Percentiles rank a stretch among this genome's conserved stretches.
These are phyloP conservation scores for Entomortierella chlamydospora DNA, from an alignment of 192 early-diverging fungal species.

Conservation along the genomic window DNA sequence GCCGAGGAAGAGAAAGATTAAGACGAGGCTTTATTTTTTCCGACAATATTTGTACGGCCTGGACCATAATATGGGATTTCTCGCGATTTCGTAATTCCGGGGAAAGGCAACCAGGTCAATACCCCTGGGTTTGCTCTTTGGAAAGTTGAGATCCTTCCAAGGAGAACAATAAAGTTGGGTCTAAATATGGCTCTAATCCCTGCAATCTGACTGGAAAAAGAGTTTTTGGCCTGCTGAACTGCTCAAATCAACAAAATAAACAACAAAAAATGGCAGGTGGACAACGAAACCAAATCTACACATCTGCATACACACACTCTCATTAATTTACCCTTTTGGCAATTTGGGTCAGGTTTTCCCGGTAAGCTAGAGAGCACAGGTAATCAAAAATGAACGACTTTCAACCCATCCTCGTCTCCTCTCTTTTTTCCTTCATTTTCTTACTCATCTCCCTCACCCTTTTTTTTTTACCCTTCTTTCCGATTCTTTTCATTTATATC, in stretches of 20 bases:
- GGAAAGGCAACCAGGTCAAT: too few species aligned
- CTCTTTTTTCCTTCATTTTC: not conserved
- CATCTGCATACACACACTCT: not conserved
- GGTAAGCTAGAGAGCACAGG: not conserved
- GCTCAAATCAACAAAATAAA: not conserved
- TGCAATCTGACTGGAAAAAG: too few species aligned
- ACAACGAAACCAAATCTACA: not conserved
- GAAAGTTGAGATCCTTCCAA: not conserved
- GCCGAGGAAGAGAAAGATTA: not conserved
- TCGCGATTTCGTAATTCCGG: constrained; percentile 3
- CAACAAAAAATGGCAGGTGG: not conserved
- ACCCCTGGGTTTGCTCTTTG: not conserved
- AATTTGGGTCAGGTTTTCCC: not conserved
- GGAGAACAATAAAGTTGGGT: not conserved
- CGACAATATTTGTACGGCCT: too few species aligned
- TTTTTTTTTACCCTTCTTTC: not conserved
- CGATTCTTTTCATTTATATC: not conserved
- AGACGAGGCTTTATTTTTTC: not conserved
- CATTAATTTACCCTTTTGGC: not conserved
- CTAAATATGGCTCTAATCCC: too few species aligned
- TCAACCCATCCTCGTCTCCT: not conserved
- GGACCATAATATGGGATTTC: not conserved
- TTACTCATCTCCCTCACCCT: not conserved
- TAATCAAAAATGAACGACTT: not conserved
- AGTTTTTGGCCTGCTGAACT: too few species aligned